Evolutionary conservation across 2,329 filamentous ascomycete genomes (phyloP), one percentile per base, ranked within the genome.

Genomic region (Cercospora sp.): DNA sequence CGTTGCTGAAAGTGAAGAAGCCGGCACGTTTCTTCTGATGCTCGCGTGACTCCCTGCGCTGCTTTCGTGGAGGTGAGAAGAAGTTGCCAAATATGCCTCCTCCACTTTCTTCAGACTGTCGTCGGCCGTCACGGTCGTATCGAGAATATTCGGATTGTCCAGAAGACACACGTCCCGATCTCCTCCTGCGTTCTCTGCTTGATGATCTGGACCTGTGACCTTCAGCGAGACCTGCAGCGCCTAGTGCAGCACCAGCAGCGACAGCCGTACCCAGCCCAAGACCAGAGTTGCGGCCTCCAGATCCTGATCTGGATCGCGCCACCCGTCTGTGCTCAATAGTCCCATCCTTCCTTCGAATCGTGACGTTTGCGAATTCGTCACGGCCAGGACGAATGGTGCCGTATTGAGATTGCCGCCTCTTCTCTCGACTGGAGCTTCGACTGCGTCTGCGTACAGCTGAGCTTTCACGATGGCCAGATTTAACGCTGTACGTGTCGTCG

Each of bases 401-500:
- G 66, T 74, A 59, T 72, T 75, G 63, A 73, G 78, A 66, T 69
- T 72, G 70, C 16, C 74, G 67, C 59, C 76, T 75, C 48, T 70
- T 70, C 71, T 79, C 71, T 68, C 76, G 66, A 12, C 74, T 76
- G 10, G 75, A 76, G 51, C 74, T 75, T 3, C 75, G 75, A 42
- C 77, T 78, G 7, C 77, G 73, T 42, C 73, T 68, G 42, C 76
- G 64, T 9, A 71, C 66, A 18, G 74, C 73, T 48, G 80, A 81
- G 23, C 79, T 76, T 57, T 78, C 77, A 16, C 76, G 77, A 68
- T 80, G 82, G 18, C 87, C 86, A 64, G 85, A 85, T 65, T 84
- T 85, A 71, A 87, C 81, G 71, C 84, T 88, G 70, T 89, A 87
- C 0, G 85, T 86, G 72, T 89, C 87, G 70, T 88, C 84, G 69